Conservation (phyloP, 2,329 filamentous ascomycete genomes). For the Arachnopeziza araneosa region DNA sequence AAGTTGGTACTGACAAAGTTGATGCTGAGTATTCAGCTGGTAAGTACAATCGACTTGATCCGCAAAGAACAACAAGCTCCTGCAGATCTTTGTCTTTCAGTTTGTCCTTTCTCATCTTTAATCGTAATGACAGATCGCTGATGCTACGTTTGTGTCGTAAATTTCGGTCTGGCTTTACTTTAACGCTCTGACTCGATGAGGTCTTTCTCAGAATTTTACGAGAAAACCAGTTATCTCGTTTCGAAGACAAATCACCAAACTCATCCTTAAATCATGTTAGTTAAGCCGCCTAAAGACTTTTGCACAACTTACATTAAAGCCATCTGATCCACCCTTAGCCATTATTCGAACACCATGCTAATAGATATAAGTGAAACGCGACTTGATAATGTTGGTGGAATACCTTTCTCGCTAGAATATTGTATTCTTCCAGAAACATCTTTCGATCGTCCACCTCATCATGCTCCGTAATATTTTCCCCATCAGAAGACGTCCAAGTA, state of each 20-base stretch:
- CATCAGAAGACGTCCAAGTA: slow-evolving; percentile 54
- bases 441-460: slow-evolving; percentile 45
- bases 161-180: slow-evolving; percentile 23
- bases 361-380: slow-evolving; percentile 4
- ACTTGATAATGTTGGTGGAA: background rate
- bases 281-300: background rate
- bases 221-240: slow-evolving; percentile 34
- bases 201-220: slow-evolving; percentile 34
- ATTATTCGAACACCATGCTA: slow-evolving; percentile 45
- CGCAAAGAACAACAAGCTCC: slow-evolving; percentile 57
- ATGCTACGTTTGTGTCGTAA: slow-evolving; percentile 47
- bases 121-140: slow-evolving; percentile 46
- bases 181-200: slow-evolving; percentile 30
- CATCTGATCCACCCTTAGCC: background rate
- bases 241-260: slow-evolving; percentile 14
- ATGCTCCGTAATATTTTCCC: slow-evolving; percentile 38
- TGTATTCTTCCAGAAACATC: slow-evolving; percentile 52
- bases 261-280: slow-evolving; percentile 8
- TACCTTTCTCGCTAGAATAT: slow-evolving; percentile 54
- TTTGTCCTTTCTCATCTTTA: slow-evolving; percentile 40
- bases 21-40: slow-evolving; percentile 53
- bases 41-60: slow-evolving; percentile 56
- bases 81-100: slow-evolving; percentile 48
- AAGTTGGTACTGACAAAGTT: slow-evolving; percentile 56
- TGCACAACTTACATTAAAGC: slow-evolving; percentile 14